Evolutionary conservation across 164 flowering plant species (phyloP), one percentile per base, ranked within the genome.

Genomic region (Macadamia integrifolia): DNA sequence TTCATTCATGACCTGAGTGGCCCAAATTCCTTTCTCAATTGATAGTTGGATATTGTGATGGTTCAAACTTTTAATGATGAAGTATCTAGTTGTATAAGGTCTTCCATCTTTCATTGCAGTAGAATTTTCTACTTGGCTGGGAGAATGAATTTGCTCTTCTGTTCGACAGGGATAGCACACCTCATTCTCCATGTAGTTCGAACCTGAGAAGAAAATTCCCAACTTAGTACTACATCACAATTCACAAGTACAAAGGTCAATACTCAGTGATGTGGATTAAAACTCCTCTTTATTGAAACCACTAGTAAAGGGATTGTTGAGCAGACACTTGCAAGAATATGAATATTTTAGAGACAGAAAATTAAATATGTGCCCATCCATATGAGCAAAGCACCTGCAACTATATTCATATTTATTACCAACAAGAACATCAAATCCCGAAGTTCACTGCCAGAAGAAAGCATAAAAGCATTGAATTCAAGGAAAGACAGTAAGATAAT

Each of bases 1-100:
- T 80, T 92, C 98, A 82, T 92, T 92, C 93, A 89, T 88, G 65
- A 88, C 88, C 81, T 92, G 98, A 71, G 98, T 92, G 18, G 98
- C 98, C 98, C 98, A 92, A 58, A 92, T 89, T 73, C 92, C 98
- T 73, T 75, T 89, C 75, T 84, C 87, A 61, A 92, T 65, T 62
- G 98, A 89, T 62, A 87, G 79, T 77, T 87, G 86, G 66, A 92
- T 80, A 78, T 92, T 92, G 23, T 86, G 82, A 78, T 87, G 88
- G 71, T 81, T 89, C 81, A 92, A 85, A 82, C 98, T 92, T 80
- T 92, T 92, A 73, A 92, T 89, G 71, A 92, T 79, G 77, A 92
- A 92, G 79, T 89, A 89, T 83, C 92, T 89, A 70, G 85, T 81
- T n/a, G 72, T 69, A 72, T 62, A 66, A 59, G 61, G 31, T 70